A percentile compares a stretch with the other conserved stretches of the same genome.
Evolutionary conservation across 305 asterid genomes (phyloP).

Genomic region (Lippia alba): DNA sequence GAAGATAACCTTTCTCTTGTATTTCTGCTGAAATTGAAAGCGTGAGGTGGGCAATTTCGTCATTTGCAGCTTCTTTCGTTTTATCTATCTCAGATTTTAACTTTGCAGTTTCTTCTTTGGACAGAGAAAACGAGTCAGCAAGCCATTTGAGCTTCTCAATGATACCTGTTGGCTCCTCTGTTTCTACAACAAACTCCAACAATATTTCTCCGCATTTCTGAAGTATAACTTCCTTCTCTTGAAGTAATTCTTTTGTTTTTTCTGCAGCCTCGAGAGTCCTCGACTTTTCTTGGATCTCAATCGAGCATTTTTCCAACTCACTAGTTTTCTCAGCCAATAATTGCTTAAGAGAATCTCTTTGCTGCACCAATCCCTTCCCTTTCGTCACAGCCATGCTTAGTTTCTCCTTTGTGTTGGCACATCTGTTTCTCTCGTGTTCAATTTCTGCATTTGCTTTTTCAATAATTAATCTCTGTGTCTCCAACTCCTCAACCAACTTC

Average conservation of each 20-base stretch:
- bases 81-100: slow-evolving; percentile 62
- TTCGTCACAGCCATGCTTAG: slow-evolving; percentile 96
- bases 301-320: slow-evolving; percentile 61
- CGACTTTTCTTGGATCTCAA: slow-evolving; percentile 78
- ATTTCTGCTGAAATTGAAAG: slow-evolving; percentile 65
- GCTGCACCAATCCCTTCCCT: slow-evolving; percentile 97
- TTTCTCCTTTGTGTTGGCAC: slow-evolving; percentile 91
- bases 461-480: slow-evolving; percentile 54
- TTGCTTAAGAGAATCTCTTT: slow-evolving; percentile 88
- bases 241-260: slow-evolving; percentile 61
- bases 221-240: slow-evolving; percentile 66
- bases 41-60: slow-evolving; percentile 64
- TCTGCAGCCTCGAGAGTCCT: slow-evolving; percentile 76
- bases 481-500: slow-evolving; percentile 66
- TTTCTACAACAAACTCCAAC: slow-evolving; percentile 48
- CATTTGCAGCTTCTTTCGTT: slow-evolving; percentile 59
- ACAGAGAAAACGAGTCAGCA: slow-evolving; percentile 57
- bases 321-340: slow-evolving; percentile 77
- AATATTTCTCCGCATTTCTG: slow-evolving; percentile 74
- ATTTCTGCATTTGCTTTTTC: slow-evolving; percentile 70
- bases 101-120: slow-evolving; percentile 64
- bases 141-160: slow-evolving; percentile 71
- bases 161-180: slow-evolving; percentile 60
- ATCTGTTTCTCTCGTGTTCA: slow-evolving; percentile 80
- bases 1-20: slow-evolving; percentile 63